Conservation (phyloP, 202 grass and related monocot genomes). For the Bolboschoenoplectus hybrid region DNA sequence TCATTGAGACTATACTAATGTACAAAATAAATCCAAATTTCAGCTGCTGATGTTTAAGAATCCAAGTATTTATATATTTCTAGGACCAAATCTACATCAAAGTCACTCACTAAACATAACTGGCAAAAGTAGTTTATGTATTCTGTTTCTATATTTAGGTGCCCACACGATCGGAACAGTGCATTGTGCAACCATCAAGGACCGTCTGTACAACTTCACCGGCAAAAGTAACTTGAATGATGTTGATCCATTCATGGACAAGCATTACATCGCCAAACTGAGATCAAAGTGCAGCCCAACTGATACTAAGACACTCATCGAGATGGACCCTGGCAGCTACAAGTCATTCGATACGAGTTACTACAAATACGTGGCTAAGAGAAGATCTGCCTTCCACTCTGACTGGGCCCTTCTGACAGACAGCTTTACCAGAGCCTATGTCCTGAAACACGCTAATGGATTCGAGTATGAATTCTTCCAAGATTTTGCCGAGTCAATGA, state of each 20-base stretch:
- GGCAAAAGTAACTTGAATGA: slow-evolving; percentile 24
- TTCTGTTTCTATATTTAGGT: slow-evolving; percentile 25
- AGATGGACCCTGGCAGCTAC: slow-evolving; percentile 67
- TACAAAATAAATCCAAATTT: not conserved
- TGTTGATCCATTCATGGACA: slow-evolving; percentile 46
- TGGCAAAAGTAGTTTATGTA: not conserved
- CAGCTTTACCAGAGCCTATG: slow-evolving; percentile 46
- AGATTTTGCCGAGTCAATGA: slow-evolving; percentile 56
- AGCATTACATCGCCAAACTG: slow-evolving; percentile 47
- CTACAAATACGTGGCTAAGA: slow-evolving; percentile 49
- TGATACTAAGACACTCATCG: slow-evolving; percentile 21
- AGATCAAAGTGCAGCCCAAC: slow-evolving; percentile 44
- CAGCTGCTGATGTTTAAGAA: not conserved
- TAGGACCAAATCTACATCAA: not conserved
- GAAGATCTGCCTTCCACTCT: slow-evolving; percentile 55
- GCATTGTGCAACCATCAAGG: slow-evolving; percentile 45
- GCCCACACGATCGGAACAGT: slow-evolving; percentile 59
- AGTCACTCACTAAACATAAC: not conserved
- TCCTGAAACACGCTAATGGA: slow-evolving; percentile 43
- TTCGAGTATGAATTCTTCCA: slow-evolving; percentile 47
- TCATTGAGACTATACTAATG: no score
- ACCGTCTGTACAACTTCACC: slow-evolving; percentile 54
- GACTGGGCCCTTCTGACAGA: slow-evolving; percentile 56
- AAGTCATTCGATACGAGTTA: slow-evolving; percentile 63
- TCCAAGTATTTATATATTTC: not conserved